Percentiles rank a stretch among this genome's conserved stretches.
These are phyloP conservation scores for Penicillium paneum DNA, from an alignment of 2,329 filamentous ascomycete species.

Conservation along the genomic window DNA sequence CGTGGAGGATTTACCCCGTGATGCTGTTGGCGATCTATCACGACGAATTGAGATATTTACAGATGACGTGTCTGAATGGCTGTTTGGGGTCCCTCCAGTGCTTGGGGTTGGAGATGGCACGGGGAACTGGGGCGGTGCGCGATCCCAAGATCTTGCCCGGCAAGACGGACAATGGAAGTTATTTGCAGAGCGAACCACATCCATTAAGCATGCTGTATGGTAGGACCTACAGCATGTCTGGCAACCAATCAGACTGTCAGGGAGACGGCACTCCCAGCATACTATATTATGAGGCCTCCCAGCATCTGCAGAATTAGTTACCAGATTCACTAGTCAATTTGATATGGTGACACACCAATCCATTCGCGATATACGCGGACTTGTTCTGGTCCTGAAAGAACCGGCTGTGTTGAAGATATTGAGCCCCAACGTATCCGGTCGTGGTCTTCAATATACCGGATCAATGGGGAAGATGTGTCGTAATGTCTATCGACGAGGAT, in stretches of 20 bases:
- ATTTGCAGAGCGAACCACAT: conserved; percentile 2
- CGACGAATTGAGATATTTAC: neutral
- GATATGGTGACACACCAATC: conserved; percentile 23
- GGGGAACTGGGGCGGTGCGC: conserved; percentile 13
- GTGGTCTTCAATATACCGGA: conserved; percentile 10
- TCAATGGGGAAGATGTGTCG: neutral
- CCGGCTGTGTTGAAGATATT: conserved; percentile 7
- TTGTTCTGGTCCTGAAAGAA: conserved; percentile 19
- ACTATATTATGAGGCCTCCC: conserved; percentile 33
- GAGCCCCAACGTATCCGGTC: conserved; percentile 4
- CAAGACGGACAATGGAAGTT: conserved; percentile 31
- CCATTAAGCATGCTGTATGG: conserved; percentile 25
- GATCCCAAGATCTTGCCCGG: conserved; percentile 23
- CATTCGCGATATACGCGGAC: conserved; percentile 30
- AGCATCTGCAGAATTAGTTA: conserved; percentile 19
- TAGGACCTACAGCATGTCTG: conserved; percentile 34
- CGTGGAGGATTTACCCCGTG: neutral
- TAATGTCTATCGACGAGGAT: neutral
- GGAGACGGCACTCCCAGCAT: conserved; percentile 28
- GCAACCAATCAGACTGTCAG: conserved; percentile 27
- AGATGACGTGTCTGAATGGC: neutral
- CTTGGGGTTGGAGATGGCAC: conserved; percentile 5
- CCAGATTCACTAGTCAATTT: neutral
- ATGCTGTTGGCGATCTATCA: neutral
- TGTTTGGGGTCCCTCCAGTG: conserved; percentile 10